Evolutionary conservation across 495 filamentous ascomycete genomes (phyloP).

Genomic region (Thermochaetoides thermophila): DNA sequence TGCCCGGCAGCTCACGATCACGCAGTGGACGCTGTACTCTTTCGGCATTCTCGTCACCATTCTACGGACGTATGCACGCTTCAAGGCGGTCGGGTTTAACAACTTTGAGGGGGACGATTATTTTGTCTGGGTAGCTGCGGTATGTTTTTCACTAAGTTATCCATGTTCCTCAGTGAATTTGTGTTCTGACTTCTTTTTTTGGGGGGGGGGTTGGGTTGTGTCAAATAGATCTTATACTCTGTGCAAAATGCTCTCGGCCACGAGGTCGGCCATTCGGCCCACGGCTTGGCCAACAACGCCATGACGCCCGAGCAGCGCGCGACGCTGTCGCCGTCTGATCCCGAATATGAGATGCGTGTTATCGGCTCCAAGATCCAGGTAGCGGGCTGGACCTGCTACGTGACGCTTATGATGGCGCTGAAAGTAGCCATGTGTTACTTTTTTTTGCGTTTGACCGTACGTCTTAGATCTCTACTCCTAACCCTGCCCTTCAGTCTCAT

Average conservation of each 20-base stretch:
- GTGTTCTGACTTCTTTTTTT: not conserved
- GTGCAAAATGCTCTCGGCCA: conserved; percentile 24
- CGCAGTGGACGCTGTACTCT: conserved; percentile 32
- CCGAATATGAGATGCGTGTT: conserved; percentile 35
- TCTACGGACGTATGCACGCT: conserved; percentile 22
- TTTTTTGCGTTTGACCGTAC: conserved; percentile 45
- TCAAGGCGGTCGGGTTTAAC: conserved; percentile 21
- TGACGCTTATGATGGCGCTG: conserved; percentile 39
- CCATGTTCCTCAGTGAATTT: not conserved
- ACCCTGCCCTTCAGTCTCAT: conserved; percentile 5
- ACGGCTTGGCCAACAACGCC: conserved; percentile 43
- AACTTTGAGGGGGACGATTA: conserved; percentile 25
- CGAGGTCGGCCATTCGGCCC: conserved; percentile 26
- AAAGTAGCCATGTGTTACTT: conserved; percentile 46
- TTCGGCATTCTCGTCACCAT: conserved; percentile 22
- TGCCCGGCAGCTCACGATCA: conserved; percentile 23
- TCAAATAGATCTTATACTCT: conserved; percentile 26
- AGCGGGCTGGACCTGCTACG: conserved; percentile 43
- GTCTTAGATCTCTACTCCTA: conserved; percentile 19
- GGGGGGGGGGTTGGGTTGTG: no score
- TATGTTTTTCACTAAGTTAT: conserved; percentile 12
- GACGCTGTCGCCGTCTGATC: conserved; percentile 26
- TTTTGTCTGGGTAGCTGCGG: conserved; percentile 25
- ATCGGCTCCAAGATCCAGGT: conserved; percentile 47
- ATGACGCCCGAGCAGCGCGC: conserved; percentile 40